A percentile compares a stretch with the other conserved stretches of the same genome.
Conservation (phyloP, 2,329 filamentous ascomycete species). For the Sarocladium oryzae region DNA sequence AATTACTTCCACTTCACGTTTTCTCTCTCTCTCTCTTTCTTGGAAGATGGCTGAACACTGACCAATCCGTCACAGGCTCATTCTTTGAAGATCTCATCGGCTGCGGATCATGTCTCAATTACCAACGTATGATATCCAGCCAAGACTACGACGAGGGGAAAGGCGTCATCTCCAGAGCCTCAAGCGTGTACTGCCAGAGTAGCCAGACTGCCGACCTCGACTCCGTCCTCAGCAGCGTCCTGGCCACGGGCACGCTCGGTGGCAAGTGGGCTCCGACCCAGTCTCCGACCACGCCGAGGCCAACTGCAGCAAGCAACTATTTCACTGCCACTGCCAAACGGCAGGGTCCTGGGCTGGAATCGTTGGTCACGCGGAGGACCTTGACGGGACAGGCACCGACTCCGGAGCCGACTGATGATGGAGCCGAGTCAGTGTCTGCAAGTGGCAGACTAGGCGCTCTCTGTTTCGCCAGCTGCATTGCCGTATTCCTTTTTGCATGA, state of each 20-base stretch:
- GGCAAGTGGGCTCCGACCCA: neutral
- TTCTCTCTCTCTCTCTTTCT: too few species aligned
- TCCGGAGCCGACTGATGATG: neutral
- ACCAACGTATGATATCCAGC: neutral
- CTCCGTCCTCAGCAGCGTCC: neutral
- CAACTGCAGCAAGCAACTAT: conserved; percentile 3
- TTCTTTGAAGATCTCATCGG: conserved; percentile 2
- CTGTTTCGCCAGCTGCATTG: too few species aligned
- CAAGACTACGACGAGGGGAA: neutral
- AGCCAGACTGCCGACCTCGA: neutral
- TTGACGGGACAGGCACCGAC: conserved; percentile 1
- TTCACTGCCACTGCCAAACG: neutral
- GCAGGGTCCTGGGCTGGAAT: neutral
- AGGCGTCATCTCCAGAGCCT: neutral
- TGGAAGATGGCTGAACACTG: neutral
- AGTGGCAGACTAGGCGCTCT: too few species aligned
- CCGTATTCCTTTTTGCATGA: too few species aligned
- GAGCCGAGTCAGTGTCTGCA: neutral
- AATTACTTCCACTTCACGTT: neutral
- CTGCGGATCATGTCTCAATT: neutral
- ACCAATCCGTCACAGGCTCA: neutral
- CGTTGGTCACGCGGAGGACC: neutral
- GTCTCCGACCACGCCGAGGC: neutral
- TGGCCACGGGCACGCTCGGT: neutral
- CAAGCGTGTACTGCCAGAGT: neutral